phyloP scores from a whole-genome alignment of 2,329 filamentous ascomycete species.

The Sphaerulina musiva region DNA sequence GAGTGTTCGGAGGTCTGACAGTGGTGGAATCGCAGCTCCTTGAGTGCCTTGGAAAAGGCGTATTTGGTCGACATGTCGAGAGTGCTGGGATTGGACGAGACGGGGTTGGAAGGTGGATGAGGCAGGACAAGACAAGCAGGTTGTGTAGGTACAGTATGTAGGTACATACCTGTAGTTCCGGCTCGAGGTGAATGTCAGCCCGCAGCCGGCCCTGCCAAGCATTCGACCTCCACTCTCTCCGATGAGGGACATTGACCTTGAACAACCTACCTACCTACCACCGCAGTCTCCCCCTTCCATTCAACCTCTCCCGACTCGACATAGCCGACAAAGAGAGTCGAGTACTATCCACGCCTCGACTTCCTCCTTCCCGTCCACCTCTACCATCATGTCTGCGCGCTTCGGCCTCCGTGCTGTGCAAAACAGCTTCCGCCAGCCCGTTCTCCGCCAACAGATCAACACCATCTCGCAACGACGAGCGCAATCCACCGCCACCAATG shows the following conservation, averaged over 20 bases:
- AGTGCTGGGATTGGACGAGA: not conserved
- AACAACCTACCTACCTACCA: not conserved
- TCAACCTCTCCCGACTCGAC: not conserved
- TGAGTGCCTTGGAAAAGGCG: conserved; percentile 78
- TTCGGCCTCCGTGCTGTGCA: conserved; percentile 53
- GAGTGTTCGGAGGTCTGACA: conserved; percentile 92
- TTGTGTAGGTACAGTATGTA: not conserved
- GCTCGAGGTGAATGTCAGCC: not conserved
- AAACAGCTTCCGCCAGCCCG: conserved; percentile 47
- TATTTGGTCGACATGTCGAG: conserved; percentile 81
- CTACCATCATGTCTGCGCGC: conserved; percentile 47
- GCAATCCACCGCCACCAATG: conserved; percentile 56
- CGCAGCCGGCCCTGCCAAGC: not conserved
- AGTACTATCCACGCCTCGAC: no score
- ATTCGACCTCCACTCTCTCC: not conserved
- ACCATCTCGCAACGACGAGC: conserved; percentile 54
- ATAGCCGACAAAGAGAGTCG: not conserved
- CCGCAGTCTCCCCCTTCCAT: not conserved
- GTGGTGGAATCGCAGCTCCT: conserved; percentile 95
- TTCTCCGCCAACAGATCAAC: conserved; percentile 42
- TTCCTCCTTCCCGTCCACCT: not conserved
- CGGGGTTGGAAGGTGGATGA: not conserved
- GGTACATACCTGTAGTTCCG: no score
- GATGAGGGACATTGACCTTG: not conserved
- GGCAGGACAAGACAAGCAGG: not conserved